These are phyloP conservation scores for Yamadazyma olivae DNA, from an alignment of 805 yeast genomes.

Conservation along the genomic window DNA sequence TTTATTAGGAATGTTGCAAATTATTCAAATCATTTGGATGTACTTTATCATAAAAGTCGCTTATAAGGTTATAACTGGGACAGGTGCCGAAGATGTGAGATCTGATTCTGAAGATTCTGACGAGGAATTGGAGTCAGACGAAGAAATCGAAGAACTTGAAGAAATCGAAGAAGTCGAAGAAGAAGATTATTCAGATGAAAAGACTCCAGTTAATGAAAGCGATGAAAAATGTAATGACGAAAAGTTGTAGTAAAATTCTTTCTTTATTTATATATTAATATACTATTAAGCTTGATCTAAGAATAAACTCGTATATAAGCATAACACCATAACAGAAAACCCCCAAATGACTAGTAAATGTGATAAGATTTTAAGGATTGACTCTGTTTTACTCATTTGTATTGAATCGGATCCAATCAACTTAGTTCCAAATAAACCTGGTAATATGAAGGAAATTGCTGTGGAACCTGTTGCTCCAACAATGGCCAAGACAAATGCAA, in stretches of 20 bases:
- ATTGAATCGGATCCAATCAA: slow-evolving; percentile 33
- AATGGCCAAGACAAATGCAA: slow-evolving; percentile 66
- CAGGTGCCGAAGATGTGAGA: slow-evolving; percentile 81
- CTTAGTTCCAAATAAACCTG: slow-evolving; percentile 73
- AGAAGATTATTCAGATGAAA: background rate
- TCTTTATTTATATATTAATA: background rate
- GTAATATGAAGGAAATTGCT: slow-evolving; percentile 70
- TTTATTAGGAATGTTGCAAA: slow-evolving; percentile 64
- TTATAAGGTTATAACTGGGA: slow-evolving; percentile 64
- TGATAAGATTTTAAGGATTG: slow-evolving; percentile 31
- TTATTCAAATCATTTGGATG: slow-evolving; percentile 70
- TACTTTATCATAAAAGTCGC: slow-evolving; percentile 70
- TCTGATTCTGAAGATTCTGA: slow-evolving; percentile 70
- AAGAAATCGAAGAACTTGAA: slow-evolving; percentile 13
- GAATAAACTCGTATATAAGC: slow-evolving; percentile 50
- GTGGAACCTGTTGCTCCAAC: slow-evolving; percentile 88
- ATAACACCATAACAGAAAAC: slow-evolving; percentile 48
- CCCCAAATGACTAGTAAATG: slow-evolving; percentile 52
- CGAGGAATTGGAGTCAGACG: slow-evolving; percentile 17
- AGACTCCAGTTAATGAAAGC: background rate
- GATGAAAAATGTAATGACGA: slow-evolving; percentile 1
- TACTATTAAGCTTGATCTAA: slow-evolving; percentile 17
- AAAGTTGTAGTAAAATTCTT: slow-evolving; percentile 1
- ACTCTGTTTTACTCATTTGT: slow-evolving; percentile 23
- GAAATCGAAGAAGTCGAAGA: background rate